Percentiles rank a stretch among this genome's conserved stretches.
Evolutionary conservation across 179 eudicot genomes (phyloP).

Genomic region (Sideroxylon spinosum): DNA sequence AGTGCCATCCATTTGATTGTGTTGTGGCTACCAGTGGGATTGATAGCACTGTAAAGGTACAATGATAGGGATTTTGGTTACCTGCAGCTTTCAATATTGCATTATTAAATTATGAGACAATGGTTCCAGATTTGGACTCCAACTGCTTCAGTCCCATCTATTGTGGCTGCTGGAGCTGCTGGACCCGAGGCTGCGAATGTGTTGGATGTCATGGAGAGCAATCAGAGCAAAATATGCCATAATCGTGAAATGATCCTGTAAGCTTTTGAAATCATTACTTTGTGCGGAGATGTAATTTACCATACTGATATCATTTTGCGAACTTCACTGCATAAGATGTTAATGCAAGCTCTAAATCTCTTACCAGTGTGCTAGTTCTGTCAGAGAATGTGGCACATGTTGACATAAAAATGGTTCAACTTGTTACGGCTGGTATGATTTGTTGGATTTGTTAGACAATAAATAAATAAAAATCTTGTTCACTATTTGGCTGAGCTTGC

Average conservation of each 20-base stretch:
- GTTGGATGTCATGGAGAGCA: conserved; percentile 73
- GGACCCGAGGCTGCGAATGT: conserved; percentile 61
- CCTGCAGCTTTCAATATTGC: background rate
- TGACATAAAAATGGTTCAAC: background rate
- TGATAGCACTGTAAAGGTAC: conserved; percentile 83
- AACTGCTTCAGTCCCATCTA: conserved; percentile 58
- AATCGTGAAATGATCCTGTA: conserved; percentile 73
- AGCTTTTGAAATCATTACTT: conserved; percentile 23
- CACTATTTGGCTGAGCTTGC: background rate
- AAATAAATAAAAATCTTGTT: background rate
- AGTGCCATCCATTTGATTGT: conserved; percentile 88
- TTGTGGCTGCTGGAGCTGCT: conserved; percentile 61
- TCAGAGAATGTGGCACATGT: background rate
- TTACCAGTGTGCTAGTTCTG: background rate
- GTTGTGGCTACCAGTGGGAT: conserved; percentile 94
- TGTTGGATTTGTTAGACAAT: too few species aligned
- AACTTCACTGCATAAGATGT: background rate
- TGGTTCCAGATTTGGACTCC: conserved; percentile 86
- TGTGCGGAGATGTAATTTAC: background rate
- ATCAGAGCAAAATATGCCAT: conserved; percentile 63
- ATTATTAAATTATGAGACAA: conserved; percentile 6
- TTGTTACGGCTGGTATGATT: background rate
- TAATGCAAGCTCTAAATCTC: conserved; percentile 2
- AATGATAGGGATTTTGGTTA: background rate
- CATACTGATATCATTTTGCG: background rate